phyloP scores from a whole-genome alignment of 768 basidiomycete species.

The Leucocoprinus leucothites region DNA sequence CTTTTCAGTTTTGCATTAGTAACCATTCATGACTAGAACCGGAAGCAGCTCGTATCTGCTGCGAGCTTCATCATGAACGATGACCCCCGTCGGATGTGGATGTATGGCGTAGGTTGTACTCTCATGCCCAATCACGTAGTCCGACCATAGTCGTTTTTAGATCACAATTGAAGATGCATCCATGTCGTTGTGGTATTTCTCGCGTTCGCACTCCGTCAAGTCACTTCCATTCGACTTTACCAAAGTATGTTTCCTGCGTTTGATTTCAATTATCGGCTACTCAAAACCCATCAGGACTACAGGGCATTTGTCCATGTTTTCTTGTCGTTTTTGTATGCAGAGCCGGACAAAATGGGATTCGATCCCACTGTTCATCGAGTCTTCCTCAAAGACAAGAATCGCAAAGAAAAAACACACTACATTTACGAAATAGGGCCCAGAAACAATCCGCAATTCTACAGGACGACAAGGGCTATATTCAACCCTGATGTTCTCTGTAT shows the following conservation, averaged over 20 bases:
- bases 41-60: conserved; percentile 2
- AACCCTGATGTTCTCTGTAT: background rate
- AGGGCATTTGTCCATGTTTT: conserved; percentile 4
- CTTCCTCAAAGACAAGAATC: background rate
- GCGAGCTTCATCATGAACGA: conserved; percentile 22
- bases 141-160: background rate
- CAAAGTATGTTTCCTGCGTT: background rate
- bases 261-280: too few species aligned
- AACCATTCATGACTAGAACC: too few species aligned
- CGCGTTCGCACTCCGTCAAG: conserved; percentile 1
- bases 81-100: conserved; percentile 21
- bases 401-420: background rate
- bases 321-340: conserved; percentile 5
- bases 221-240: conserved; percentile 9
- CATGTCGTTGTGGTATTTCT: conserved; percentile 12
- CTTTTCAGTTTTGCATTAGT: too few species aligned
- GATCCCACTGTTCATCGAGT: background rate
- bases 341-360: conserved; percentile 4
- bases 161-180: conserved; percentile 11
- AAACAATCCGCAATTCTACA: background rate
- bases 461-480: background rate
- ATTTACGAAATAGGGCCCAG: conserved; percentile 4
- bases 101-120: conserved; percentile 17
- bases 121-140: background rate
- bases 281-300: background rate